A percentile compares a stretch with the other conserved stretches of the same genome.
phyloP scores from a whole-genome alignment of 805 yeast genomes.

The Ogataea nitratoaversa region DNA sequence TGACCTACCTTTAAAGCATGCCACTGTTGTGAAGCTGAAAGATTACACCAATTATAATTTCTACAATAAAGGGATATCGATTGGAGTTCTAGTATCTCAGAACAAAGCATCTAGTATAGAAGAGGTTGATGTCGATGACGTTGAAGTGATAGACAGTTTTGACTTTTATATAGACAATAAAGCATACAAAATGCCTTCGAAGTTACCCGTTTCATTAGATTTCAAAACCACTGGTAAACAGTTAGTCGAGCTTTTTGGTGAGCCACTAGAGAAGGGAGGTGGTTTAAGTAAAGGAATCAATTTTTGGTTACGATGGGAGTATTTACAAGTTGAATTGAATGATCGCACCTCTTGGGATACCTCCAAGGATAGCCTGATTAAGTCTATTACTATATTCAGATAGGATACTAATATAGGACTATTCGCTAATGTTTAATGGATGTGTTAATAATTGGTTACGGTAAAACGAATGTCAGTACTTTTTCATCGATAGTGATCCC shows the following conservation, averaged over 20 bases:
- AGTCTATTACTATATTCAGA: slow-evolving; percentile 28
- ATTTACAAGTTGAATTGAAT: slow-evolving; percentile 33
- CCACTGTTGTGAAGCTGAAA: slow-evolving; percentile 5
- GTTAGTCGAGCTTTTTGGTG: slow-evolving; percentile 33
- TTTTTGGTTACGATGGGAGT: slow-evolving; percentile 38
- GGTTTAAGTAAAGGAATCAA: slow-evolving; percentile 30
- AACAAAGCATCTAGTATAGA: background rate
- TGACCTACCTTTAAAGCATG: background rate
- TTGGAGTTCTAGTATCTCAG: slow-evolving; percentile 2
- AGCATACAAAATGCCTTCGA: slow-evolving; percentile 9
- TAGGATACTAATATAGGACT: too few species aligned
- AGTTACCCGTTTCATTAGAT: background rate
- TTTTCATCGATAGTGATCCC: too few species aligned
- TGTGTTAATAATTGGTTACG: too few species aligned
- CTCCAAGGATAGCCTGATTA: slow-evolving; percentile 21
- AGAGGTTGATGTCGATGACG: slow-evolving; percentile 2
- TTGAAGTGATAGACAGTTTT: slow-evolving; percentile 27
- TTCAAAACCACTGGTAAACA: slow-evolving; percentile 24
- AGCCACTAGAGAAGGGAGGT: slow-evolving; percentile 40
- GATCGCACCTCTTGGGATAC: slow-evolving; percentile 36
- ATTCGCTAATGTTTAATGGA: too few species aligned
- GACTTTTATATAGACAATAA: slow-evolving; percentile 30
- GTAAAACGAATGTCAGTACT: too few species aligned
- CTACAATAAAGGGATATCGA: slow-evolving; percentile 21
- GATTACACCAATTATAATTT: slow-evolving; percentile 18